Evolutionary conservation across 176 grass and related monocot genomes (phyloP), one percentile per base, ranked within the genome.

Genomic region (Themeda triandra): DNA sequence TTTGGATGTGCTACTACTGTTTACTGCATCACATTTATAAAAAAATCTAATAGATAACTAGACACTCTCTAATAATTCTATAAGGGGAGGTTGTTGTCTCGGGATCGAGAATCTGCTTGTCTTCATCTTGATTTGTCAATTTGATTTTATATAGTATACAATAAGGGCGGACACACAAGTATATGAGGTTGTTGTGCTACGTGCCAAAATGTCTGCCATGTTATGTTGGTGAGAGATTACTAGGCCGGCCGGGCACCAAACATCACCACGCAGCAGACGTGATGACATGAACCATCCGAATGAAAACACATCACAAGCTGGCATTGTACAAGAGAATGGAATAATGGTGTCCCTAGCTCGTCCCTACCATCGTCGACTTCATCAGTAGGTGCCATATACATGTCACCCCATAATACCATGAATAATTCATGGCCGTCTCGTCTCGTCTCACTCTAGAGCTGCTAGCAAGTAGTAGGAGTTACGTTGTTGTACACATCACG

Each of bases 361-460:
- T 49, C 1, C 51, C 44, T 54, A 21, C 51, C 19, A n/a, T n/a
- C 53, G 8, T 56, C 53, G 8, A 44, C 21, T 75, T n/a, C 8
- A 58, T 58, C 2, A 32, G 54, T 84, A 35, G 67, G 75, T 80
- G 30, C 14, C 32, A 69, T 48, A 14, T 70, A 15, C 86, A 63
- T 83, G 84, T 79, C 80, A 24, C 66, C 44, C 21, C 84, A 64
- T 72, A 11, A 84, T 63, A 72, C 17, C 37, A 33, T 36, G 11
- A 28, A 54, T 45, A 24, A 80, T 46, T 2, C 41, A 42, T 45
- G 44, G 0, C 13, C 13, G 12, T 8, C 37, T 2, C 39, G 39
- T 17, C 45, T 5, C 45, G 13, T 14, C 13, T 14, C 42, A 13
- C 41, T 44, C 41, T 44, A 12, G 13, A 0, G 33, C 4, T 35